phyloP scores from a whole-genome alignment of 345 rosid genomes.

The Populus deltoides region DNA sequence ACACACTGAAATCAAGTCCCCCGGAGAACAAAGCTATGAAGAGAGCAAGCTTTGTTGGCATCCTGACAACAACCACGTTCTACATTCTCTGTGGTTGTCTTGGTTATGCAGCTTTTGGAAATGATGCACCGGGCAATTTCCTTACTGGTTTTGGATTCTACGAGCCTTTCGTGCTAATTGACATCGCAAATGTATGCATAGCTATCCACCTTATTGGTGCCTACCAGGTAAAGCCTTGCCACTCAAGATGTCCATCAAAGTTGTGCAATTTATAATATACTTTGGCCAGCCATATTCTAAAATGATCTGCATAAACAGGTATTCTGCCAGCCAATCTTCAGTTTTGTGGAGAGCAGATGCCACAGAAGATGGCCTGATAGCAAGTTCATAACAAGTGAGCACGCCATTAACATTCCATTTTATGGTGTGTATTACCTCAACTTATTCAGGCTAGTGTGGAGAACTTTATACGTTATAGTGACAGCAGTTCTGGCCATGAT shows the following conservation, averaged over 20 bases:
- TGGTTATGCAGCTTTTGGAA: constrained; percentile 91
- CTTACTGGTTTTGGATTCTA: constrained; percentile 86
- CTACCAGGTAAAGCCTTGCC: constrained; percentile 56
- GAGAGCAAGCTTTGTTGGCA: constrained; percentile 34
- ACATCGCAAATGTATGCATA: constrained; percentile 78
- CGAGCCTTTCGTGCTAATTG: constrained; percentile 83
- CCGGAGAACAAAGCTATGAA: constrained; percentile 31
- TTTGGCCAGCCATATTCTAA: neutral
- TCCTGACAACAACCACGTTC: constrained; percentile 55
- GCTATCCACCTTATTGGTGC: constrained; percentile 80
- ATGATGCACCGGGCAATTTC: constrained; percentile 77
- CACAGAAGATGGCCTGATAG: constrained; percentile 53
- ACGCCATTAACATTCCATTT: constrained; percentile 35
- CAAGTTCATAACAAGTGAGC: constrained; percentile 55
- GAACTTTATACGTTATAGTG: constrained; percentile 58
- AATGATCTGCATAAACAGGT: constrained; percentile 39
- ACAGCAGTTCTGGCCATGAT: constrained; percentile 72
- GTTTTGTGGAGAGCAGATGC: constrained; percentile 53
- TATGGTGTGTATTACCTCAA: constrained; percentile 47
- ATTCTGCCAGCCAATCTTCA: constrained; percentile 64
- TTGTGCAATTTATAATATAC: neutral
- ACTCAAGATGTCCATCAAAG: no score
- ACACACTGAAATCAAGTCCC: constrained; percentile 21
- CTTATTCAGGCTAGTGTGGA: constrained; percentile 67
- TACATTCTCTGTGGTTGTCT: constrained; percentile 68